These are phyloP conservation scores for Ilex aquifolium DNA, from an alignment of 257 asterid species.

Conservation along the genomic window DNA sequence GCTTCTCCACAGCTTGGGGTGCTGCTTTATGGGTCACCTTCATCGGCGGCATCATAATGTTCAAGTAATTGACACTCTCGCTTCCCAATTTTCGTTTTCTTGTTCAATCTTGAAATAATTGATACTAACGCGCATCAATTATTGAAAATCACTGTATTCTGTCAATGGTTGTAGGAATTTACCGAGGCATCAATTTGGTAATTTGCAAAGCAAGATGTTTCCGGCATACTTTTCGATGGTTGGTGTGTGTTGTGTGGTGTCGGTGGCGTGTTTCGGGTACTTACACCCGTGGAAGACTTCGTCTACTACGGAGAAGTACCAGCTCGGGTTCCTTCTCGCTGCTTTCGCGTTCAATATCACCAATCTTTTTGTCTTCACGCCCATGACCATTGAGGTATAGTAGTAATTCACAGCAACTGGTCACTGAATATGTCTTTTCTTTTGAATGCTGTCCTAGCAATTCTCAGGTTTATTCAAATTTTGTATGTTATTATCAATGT, in stretches of 20 bases:
- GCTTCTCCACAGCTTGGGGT: constrained; percentile 95
- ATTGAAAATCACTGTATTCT: neutral
- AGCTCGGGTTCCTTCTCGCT: constrained; percentile 74
- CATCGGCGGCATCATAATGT: constrained; percentile 99
- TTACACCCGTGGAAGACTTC: constrained; percentile 92
- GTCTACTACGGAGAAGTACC: constrained; percentile 66
- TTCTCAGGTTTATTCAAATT: no score
- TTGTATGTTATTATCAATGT: no score
- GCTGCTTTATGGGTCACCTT: constrained; percentile 98
- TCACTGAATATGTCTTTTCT: no score
- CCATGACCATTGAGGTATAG: constrained; percentile 89
- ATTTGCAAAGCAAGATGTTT: constrained; percentile 95
- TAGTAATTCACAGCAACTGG: no score
- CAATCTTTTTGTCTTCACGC: constrained; percentile 85
- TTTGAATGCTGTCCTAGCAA: no score
- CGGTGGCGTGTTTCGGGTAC: constrained; percentile 75
- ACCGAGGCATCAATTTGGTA: constrained; percentile 97
- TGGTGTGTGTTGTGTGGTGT: constrained; percentile 88
- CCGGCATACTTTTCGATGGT: constrained; percentile 97
- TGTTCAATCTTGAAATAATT: neutral
- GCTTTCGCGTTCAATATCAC: constrained; percentile 88
- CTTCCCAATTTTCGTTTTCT: neutral
- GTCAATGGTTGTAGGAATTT: constrained; percentile 45
- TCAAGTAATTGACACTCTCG: constrained; percentile 42
- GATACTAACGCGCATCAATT: no score